Conservation (phyloP, 2,329 filamentous ascomycete genomes). For the Colletotrichum phormii region DNA sequence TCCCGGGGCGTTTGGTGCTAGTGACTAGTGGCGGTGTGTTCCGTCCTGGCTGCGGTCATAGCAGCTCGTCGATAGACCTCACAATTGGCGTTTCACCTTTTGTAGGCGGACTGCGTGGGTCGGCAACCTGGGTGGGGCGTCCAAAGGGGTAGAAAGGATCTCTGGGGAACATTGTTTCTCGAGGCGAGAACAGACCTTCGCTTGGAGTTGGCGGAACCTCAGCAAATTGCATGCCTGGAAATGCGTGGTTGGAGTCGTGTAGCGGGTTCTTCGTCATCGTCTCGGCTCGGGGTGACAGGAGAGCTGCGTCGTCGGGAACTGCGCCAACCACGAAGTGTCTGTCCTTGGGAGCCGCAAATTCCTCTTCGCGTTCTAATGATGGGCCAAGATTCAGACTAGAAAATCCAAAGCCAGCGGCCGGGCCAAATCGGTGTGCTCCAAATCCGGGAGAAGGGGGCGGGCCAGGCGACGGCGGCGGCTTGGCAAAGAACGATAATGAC, state of each 20-base stretch:
- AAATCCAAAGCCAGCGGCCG: constrained; percentile 55
- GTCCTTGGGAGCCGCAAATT: constrained; percentile 42
- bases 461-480: constrained; percentile 59
- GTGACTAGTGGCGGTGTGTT: constrained; percentile 25
- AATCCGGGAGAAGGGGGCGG: constrained; percentile 60
- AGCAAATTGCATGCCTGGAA: constrained; percentile 63
- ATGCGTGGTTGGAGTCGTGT: constrained; percentile 57
- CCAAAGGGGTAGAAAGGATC: constrained; percentile 65
- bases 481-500: constrained; percentile 44
- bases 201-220: constrained; percentile 64
- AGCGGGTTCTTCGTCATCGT: constrained; percentile 79
- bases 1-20: constrained; percentile 17
- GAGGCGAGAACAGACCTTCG: constrained; percentile 66
- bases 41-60: constrained; percentile 58
- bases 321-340: constrained; percentile 51
- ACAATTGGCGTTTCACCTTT: constrained; percentile 80
- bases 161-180: constrained; percentile 63
- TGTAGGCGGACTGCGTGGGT: constrained; percentile 81
- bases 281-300: constrained; percentile 78
- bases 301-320: constrained; percentile 60
- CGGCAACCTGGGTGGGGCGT: constrained; percentile 63
- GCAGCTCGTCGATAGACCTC: constrained; percentile 81
- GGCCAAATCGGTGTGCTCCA: constrained; percentile 51
- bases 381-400: constrained; percentile 49
- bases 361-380: constrained; percentile 40